Conservation (phyloP, 768 basidiomycete genomes). For the Chlorophyllum brunneum region DNA sequence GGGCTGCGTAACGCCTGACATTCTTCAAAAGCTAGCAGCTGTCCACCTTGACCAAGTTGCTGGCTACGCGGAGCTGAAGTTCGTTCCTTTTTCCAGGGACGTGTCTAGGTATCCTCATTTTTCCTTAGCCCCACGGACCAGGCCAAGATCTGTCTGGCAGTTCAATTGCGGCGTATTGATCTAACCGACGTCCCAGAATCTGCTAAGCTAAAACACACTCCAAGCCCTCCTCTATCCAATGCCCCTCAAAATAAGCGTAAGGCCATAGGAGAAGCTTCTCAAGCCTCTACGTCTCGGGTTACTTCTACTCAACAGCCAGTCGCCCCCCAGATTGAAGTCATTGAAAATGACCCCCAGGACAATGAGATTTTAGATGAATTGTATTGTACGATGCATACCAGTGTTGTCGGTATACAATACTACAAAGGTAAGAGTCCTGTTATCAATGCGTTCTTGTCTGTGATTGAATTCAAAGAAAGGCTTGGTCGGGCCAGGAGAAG, state of each 20-base stretch:
- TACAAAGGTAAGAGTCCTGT: constrained; percentile 49
- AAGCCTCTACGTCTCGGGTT: neutral
- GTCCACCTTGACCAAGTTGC: constrained; percentile 36
- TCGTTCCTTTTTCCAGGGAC: constrained; percentile 15
- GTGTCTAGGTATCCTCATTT: neutral
- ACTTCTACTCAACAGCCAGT: neutral
- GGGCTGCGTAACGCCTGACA: constrained; percentile 67
- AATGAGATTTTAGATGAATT: constrained; percentile 62
- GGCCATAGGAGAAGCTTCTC: neutral
- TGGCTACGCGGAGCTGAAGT: constrained; percentile 55
- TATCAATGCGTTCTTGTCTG: constrained; percentile 5
- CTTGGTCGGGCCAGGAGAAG: constrained; percentile 74
- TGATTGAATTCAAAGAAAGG: constrained; percentile 41
- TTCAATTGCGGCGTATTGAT: constrained; percentile 51
- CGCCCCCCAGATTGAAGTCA: constrained; percentile 24
- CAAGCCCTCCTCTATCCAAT: too few relatives aligned
- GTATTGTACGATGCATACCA: constrained; percentile 53
- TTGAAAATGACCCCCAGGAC: constrained; percentile 37
- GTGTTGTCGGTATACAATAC: constrained; percentile 82
- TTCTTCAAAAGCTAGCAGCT: constrained; percentile 46
- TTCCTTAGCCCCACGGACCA: constrained; percentile 53
- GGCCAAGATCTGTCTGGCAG: constrained; percentile 55
- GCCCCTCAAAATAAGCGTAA: constrained; percentile 16
- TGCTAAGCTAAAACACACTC: constrained; percentile 23
- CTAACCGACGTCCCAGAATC: constrained; percentile 51